phyloP scores from a whole-genome alignment of 2,329 filamentous ascomycete species.

The Aspergillus sp. region DNA sequence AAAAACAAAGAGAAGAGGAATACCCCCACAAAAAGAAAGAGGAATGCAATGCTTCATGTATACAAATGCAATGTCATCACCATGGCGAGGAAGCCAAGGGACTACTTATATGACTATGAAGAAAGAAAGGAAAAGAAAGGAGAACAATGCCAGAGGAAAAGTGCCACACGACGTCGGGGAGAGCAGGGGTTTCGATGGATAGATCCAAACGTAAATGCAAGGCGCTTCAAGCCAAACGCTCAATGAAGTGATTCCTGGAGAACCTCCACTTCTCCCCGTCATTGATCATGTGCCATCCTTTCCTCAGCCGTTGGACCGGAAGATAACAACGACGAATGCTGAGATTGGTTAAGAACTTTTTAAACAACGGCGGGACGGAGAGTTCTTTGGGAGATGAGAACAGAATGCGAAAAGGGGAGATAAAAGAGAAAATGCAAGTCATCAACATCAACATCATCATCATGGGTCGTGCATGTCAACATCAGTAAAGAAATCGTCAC shows the following conservation, averaged over 20 bases:
- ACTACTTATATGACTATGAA: not conserved
- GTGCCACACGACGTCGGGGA: constrained; percentile 19
- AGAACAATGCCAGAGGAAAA: constrained; percentile 12
- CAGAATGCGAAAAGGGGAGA: constrained; percentile 14
- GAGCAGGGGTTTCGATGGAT: constrained; percentile 17
- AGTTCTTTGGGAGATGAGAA: constrained; percentile 4
- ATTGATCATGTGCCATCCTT: constrained; percentile 17
- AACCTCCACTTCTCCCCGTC: constrained; percentile 15
- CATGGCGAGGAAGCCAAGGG: constrained; percentile 8
- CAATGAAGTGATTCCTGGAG: constrained; percentile 13
- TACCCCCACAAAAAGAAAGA: not conserved
- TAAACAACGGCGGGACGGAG: constrained; percentile 2
- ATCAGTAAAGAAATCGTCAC: constrained; percentile 62
- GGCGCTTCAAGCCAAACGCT: constrained; percentile 20
- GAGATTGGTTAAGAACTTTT: not conserved
- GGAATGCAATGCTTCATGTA: constrained; percentile 4
- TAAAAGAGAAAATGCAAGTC: constrained; percentile 3
- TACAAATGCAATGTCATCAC: constrained; percentile 3
- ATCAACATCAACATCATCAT: constrained; percentile 1
- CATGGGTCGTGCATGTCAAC: constrained; percentile 61
- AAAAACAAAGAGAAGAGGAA: not conserved
- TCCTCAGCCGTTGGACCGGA: constrained; percentile 11
- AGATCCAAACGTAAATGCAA: constrained; percentile 23
- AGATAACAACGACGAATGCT: constrained; percentile 8
- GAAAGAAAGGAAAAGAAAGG: constrained; percentile 11